Base-by-base conservation (phyloP, 306 rosid species). In the Malus fusca region DNA sequence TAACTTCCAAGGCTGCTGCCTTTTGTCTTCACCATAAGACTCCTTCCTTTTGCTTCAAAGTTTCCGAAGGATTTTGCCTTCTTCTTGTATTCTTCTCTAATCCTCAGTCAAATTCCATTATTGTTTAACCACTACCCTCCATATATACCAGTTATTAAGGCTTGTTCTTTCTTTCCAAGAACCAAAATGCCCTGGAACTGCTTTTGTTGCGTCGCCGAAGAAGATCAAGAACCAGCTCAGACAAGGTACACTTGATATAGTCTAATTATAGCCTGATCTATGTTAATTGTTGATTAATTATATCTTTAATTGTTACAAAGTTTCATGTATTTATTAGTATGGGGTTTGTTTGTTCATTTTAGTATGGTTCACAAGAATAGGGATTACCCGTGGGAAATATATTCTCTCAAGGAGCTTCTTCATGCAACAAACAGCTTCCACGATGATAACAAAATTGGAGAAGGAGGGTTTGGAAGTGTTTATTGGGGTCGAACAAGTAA, bases 391-490 rank as follows among this genome's bases (percentile, higher is more conserved):
- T 95, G 98, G 98, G 93, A 95, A 44, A 79, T 78, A 66, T 95
- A 90, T 89, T 81, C 84, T 21, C 88, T 92, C 78, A 90, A 90
- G 86, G 96, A 95, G 82, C 89, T 95, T 81, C 87, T 92, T 75
- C 93, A 90, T 11, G 93, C 96, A 68, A 95, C 98, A 72, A 88
- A 90, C 77, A 92, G 84, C 62, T 95, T 95, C 79, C 89, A 89
- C 77, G 84, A 88, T 73, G 91, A 92, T 12, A 88, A 88, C 85
- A 92, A 90, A 81, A 95, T 94, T 13, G 98, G 97, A 43, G 98
- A 94, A 56, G 97, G 98, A 56, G 96, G 97, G 21, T 92, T 94
- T 69, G 98, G 98, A 80, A 92, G 96, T 66, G 97, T 92, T 73
- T 90, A 88, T 82, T 84, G 90, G 88, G 97, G 95, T 64, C 87